phyloP scores from a whole-genome alignment of 1,284 basidiomycete genomes.

The Sanghuangporus baumii region DNA sequence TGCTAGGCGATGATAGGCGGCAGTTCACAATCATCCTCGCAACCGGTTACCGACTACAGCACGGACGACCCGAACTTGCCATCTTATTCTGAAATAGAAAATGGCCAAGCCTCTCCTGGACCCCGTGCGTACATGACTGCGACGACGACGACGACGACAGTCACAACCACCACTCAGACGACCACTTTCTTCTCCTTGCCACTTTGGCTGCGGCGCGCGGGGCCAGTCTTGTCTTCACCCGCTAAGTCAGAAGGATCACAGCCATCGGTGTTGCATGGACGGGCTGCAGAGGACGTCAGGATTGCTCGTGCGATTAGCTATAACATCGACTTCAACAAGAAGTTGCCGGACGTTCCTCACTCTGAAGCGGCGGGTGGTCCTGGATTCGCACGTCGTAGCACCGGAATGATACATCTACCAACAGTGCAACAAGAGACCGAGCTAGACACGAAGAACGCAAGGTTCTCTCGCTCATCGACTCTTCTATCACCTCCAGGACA shows the following conservation, averaged over 20 bases:
- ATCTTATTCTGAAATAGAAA: constrained; percentile 34
- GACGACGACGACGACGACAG: constrained; percentile 46
- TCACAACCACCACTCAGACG: constrained; percentile 44
- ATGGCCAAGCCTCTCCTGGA: constrained; percentile 25
- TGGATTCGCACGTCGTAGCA: constrained; percentile 3
- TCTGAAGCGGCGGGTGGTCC: constrained; percentile 17
- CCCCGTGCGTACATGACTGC: constrained; percentile 29
- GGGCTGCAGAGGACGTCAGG: constrained; percentile 27
- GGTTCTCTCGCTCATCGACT: constrained; percentile 7
- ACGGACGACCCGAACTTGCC: constrained; percentile 28
- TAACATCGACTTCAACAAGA: constrained; percentile 47
- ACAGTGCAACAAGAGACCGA: not conserved
- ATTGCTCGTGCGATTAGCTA: constrained; percentile 19
- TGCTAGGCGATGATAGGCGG: constrained; percentile 26
- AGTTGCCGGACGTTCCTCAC: constrained; percentile 58
- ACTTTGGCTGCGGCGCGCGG: constrained; percentile 57
- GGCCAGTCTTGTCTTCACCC: constrained; percentile 26
- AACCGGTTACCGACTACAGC: not conserved
- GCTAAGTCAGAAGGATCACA: constrained; percentile 18
- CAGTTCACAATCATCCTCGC: not conserved
- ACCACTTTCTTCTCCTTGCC: constrained; percentile 57
- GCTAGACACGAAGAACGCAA: not conserved
- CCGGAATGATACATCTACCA: constrained; percentile 2
- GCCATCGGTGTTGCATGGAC: constrained; percentile 23
- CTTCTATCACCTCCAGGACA: constrained; percentile 20